phyloP scores from a whole-genome alignment of 2,329 filamentous ascomycete genomes.

The Ophiostoma fasciatum region DNA sequence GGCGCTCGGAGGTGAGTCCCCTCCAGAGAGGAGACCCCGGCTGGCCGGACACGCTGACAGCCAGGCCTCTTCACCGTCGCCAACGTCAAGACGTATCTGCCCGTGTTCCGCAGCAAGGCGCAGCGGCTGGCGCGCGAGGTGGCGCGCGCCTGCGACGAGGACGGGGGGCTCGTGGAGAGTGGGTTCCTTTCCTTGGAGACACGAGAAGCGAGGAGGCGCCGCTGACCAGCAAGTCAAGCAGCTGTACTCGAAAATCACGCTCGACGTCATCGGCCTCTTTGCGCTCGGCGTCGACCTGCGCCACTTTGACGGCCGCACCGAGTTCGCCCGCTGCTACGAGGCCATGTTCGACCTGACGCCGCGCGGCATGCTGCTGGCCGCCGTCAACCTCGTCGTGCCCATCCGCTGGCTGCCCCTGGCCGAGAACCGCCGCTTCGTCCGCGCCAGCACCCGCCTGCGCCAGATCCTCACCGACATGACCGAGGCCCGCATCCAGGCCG shows the following conservation, averaged over 20 bases:
- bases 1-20: constrained; percentile 16
- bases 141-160: constrained; percentile 14
- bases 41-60: not conserved
- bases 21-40: too few species aligned
- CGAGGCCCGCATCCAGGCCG: not conserved
- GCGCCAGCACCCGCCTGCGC: constrained; percentile 19
- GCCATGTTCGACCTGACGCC: constrained; percentile 18
- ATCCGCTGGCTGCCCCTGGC: constrained; percentile 21
- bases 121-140: constrained; percentile 12
- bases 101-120: constrained; percentile 22
- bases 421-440: constrained; percentile 24
- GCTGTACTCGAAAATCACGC: constrained; percentile 17
- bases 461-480: constrained; percentile 20
- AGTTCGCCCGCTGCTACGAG: constrained; percentile 19
- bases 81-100: constrained; percentile 23
- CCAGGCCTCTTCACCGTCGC: constrained; percentile 21
- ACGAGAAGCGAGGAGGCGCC: too few species aligned
- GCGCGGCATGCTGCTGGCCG: constrained; percentile 1
- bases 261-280: constrained; percentile 21
- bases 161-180: constrained; percentile 16
- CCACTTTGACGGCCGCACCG: constrained; percentile 12
- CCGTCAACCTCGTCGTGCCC: constrained; percentile 7
- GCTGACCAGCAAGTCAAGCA: constrained; percentile 17
- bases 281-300: constrained; percentile 20
- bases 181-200: not conserved